These are phyloP conservation scores for Cordyceps militaris DNA, from an alignment of 2,329 filamentous ascomycete species.

Conservation along the genomic window DNA sequence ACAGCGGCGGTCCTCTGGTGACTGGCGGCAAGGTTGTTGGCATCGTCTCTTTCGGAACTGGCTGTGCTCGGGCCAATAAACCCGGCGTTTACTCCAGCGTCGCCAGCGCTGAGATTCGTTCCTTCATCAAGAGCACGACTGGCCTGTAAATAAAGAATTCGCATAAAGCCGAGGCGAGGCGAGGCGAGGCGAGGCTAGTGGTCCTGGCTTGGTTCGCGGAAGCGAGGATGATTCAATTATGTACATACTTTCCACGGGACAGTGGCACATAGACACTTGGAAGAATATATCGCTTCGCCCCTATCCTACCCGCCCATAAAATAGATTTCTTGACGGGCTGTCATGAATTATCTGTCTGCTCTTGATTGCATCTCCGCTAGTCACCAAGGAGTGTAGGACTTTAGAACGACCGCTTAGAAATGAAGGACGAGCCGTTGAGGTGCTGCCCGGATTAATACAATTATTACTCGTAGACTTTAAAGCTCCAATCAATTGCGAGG, in stretches of 20 bases:
- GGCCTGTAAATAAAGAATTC: background rate
- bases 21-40: slow-evolving; percentile 20
- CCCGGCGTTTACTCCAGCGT: slow-evolving; percentile 25
- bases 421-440: too few relatives aligned
- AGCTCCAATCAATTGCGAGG: too few relatives aligned
- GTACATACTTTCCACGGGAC: background rate
- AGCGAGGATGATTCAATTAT: background rate
- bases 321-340: too few relatives aligned
- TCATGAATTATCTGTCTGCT: too few relatives aligned
- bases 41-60: slow-evolving; percentile 26
- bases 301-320: background rate
- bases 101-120: slow-evolving; percentile 17
- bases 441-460: too few relatives aligned
- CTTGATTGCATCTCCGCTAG: too few relatives aligned
- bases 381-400: too few relatives aligned
- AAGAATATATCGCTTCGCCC: background rate
- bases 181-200: too few relatives aligned
- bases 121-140: slow-evolving; percentile 19
- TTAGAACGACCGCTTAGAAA: too few relatives aligned
- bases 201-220: too few relatives aligned
- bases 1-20: slow-evolving; percentile 27
- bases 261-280: background rate
- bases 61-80: slow-evolving; percentile 21
- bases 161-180: background rate
- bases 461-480: too few relatives aligned